phyloP scores from a whole-genome alignment of 495 filamentous ascomycete genomes.

The Pyronema omphalodes region DNA sequence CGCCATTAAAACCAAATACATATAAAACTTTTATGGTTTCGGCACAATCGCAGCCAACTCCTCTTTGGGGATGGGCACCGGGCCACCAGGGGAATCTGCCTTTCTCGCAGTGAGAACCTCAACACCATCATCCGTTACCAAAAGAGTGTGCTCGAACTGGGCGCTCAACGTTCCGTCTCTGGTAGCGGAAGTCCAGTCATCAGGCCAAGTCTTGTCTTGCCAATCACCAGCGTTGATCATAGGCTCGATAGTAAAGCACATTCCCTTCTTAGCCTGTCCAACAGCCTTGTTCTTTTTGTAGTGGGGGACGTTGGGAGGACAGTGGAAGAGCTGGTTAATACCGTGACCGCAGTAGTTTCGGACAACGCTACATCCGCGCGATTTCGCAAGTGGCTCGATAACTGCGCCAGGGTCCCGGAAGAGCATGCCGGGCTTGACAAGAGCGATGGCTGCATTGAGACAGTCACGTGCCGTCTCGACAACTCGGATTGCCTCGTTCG shows the following conservation, averaged over 20 bases:
- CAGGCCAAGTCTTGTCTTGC: conserved; percentile 71
- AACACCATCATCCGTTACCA: conserved; percentile 86
- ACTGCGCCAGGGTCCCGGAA: conserved; percentile 69
- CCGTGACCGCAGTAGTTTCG: conserved; percentile 83
- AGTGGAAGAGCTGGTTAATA: conserved; percentile 71
- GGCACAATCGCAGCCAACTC: conserved; percentile 1
- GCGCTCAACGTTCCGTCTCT: conserved; percentile 65
- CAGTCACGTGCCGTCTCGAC: conserved; percentile 69
- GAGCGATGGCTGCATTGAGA: conserved; percentile 60
- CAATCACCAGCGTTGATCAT: conserved; percentile 76
- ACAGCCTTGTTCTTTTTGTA: conserved; percentile 86
- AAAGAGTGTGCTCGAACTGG: conserved; percentile 82
- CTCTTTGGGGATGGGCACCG: conserved; percentile 44
- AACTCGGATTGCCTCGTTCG: conserved; percentile 64
- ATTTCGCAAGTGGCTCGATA: conserved; percentile 75
- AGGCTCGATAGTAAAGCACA: conserved; percentile 88
- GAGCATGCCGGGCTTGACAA: conserved; percentile 71
- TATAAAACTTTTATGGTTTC: not conserved
- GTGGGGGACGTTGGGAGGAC: conserved; percentile 68
- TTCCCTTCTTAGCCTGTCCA: conserved; percentile 65
- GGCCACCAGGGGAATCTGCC: conserved; percentile 67
- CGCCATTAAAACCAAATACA: too few species aligned
- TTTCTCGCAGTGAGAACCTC: conserved; percentile 79
- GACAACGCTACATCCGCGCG: conserved; percentile 59
- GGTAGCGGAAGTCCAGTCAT: conserved; percentile 78